Conservation (phyloP, 192 early-diverging fungal species). For the Rhizophagus sp. region DNA sequence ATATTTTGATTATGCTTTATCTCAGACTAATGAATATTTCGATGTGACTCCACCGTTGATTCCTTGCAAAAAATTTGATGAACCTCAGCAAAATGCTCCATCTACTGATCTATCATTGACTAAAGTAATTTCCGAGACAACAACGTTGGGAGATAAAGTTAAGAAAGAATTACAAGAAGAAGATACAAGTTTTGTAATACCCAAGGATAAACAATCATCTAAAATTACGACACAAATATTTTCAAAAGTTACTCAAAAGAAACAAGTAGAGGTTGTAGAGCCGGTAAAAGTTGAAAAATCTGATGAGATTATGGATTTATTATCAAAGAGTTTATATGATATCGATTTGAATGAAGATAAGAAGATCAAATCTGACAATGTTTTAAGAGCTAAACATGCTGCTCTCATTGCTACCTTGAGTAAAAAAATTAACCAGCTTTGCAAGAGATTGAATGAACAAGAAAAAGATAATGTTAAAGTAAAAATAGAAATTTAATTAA, state of each 20-base stretch:
- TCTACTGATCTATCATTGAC: background rate
- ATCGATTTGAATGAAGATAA: background rate
- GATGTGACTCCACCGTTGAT: background rate
- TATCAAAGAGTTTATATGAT: background rate
- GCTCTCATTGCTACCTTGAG: background rate
- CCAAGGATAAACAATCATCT: background rate
- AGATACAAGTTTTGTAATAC: background rate
- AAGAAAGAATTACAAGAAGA: background rate
- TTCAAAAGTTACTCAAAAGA: background rate
- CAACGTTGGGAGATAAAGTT: background rate
- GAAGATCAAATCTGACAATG: background rate
- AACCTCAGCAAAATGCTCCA: background rate
- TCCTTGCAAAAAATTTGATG: background rate
- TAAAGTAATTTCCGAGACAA: background rate
- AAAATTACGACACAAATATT: background rate
- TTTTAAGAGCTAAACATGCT: background rate
- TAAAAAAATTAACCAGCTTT: background rate
- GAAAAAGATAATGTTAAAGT: background rate
- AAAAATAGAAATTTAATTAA: background rate
- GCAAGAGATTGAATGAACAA: background rate
- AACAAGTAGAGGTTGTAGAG: background rate
- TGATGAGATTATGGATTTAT: background rate
- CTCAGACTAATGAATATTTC: background rate
- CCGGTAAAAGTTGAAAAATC: background rate
- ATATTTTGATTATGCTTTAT: background rate